Evolutionary conservation across 2,329 filamentous ascomycete species (phyloP).

Genomic region (Aspergillus intermedius): DNA sequence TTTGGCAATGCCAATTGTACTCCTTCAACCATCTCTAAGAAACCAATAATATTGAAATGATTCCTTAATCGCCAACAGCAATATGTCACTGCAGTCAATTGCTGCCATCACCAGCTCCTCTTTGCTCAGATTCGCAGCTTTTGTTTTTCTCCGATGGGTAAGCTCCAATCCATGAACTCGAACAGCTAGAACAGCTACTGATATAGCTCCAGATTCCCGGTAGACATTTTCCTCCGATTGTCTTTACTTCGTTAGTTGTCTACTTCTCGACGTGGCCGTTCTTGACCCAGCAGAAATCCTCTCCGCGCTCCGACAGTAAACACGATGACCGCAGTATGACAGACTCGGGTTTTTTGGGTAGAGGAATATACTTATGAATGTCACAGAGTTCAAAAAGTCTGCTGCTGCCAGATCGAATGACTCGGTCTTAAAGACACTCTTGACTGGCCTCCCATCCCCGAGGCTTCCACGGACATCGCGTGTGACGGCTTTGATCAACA

Average conservation of each 20-base stretch:
- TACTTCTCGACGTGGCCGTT: constrained; percentile 39
- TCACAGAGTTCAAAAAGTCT: neutral
- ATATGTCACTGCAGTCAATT: constrained; percentile 20
- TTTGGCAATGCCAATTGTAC: too few species aligned
- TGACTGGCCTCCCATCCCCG: constrained; percentile 70
- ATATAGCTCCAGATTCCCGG: constrained; percentile 30
- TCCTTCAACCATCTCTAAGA: too few species aligned
- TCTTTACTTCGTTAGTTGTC: constrained; percentile 37
- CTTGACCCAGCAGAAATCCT: constrained; percentile 9
- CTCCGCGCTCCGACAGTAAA: constrained; percentile 6
- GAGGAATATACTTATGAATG: neutral
- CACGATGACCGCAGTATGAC: constrained; percentile 1
- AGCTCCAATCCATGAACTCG: neutral
- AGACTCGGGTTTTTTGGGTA: neutral
- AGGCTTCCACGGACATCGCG: constrained; percentile 60
- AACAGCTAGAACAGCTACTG: neutral
- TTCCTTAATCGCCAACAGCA: neutral
- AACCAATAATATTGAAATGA: neutral
- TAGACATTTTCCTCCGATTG: constrained; percentile 29
- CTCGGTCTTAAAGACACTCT: constrained; percentile 55
- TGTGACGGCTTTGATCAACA: constrained; percentile 66
- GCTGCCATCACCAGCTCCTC: constrained; percentile 32
- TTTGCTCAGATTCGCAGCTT: constrained; percentile 29
- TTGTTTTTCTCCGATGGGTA: constrained; percentile 43
- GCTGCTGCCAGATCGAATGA: neutral